Conservation (phyloP, 2,329 filamentous ascomycete genomes). For the Zymoseptoria ardabiliae region DNA sequence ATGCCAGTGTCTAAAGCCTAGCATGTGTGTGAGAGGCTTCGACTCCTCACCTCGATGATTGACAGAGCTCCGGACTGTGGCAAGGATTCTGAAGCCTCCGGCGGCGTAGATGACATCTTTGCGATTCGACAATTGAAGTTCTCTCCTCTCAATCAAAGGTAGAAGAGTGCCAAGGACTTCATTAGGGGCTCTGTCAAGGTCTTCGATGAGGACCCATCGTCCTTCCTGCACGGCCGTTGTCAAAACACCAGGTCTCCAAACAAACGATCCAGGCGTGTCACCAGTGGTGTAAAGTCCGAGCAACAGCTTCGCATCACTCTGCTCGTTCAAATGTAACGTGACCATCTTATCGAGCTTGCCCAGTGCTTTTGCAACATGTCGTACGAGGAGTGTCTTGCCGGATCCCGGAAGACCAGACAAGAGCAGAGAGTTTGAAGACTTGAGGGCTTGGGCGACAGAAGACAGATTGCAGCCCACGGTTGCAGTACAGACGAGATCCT, state of each 20-base stretch:
- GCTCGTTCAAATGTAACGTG: constrained; percentile 92
- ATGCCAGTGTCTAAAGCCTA: constrained; percentile 83
- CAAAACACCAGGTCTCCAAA: constrained; percentile 85
- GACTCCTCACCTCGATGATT: constrained; percentile 64
- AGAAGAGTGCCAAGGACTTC: constrained; percentile 91
- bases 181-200: constrained; percentile 87
- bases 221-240: constrained; percentile 92
- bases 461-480: constrained; percentile 69
- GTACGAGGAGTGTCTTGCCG: constrained; percentile 82
- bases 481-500: constrained; percentile 57
- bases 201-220: constrained; percentile 94
- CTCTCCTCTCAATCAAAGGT: constrained; percentile 85
- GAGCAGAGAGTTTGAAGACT: constrained; percentile 63
- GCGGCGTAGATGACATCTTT: constrained; percentile 79
- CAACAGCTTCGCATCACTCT: constrained; percentile 94
- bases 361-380: constrained; percentile 72
- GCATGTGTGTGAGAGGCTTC: constrained; percentile 58
- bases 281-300: constrained; percentile 91
- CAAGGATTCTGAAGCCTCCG: constrained; percentile 81
- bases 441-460: constrained; percentile 59
- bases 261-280: constrained; percentile 77
- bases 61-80: constrained; percentile 69
- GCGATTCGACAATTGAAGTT: constrained; percentile 80
- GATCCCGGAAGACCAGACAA: constrained; percentile 76
- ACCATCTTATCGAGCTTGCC: constrained; percentile 78